These are phyloP conservation scores for Metarhizium rileyi DNA, from an alignment of 2,329 filamentous ascomycete genomes.

Conservation along the genomic window DNA sequence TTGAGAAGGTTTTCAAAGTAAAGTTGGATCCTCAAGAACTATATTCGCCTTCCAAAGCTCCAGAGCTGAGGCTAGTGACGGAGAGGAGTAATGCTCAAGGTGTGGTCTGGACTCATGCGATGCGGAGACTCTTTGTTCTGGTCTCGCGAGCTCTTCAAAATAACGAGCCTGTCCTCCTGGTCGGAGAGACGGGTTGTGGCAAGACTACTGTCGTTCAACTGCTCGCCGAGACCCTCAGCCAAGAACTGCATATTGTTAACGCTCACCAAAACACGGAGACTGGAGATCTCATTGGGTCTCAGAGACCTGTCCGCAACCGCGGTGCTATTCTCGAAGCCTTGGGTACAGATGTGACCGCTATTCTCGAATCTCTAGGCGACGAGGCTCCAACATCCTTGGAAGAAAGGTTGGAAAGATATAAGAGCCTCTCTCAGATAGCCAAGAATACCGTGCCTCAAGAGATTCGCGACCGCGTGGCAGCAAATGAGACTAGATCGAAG, in stretches of 20 bases:
- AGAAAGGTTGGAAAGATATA: slow-evolving; percentile 48
- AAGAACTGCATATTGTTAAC: slow-evolving; percentile 80
- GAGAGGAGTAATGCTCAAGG: slow-evolving; percentile 42
- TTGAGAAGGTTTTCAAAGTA: slow-evolving; percentile 86
- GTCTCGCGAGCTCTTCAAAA: slow-evolving; percentile 80
- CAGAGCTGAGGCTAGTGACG: slow-evolving; percentile 43
- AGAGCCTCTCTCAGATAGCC: slow-evolving; percentile 35
- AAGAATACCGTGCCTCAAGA: slow-evolving; percentile 37
- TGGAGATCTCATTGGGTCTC: slow-evolving; percentile 91
- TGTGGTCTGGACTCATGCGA: slow-evolving; percentile 91
- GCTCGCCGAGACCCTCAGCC: slow-evolving; percentile 69
- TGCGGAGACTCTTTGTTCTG: slow-evolving; percentile 83
- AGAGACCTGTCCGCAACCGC: slow-evolving; percentile 82
- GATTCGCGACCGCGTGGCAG: slow-evolving; percentile 35
- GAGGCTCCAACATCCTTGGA: slow-evolving; percentile 36
- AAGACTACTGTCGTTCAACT: slow-evolving; percentile 96
- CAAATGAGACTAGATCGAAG: slow-evolving; percentile 54
- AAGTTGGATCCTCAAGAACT: slow-evolving; percentile 63
- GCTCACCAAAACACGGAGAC: slow-evolving; percentile 98
- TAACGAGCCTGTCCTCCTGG: slow-evolving; percentile 86
- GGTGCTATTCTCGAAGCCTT: slow-evolving; percentile 60
- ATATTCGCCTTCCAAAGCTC: slow-evolving; percentile 53
- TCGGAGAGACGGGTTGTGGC: slow-evolving; percentile 94
- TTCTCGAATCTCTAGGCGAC: slow-evolving; percentile 32
- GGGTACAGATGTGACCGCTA: slow-evolving; percentile 45